These are phyloP conservation scores for Pleurotus platypus DNA, from an alignment of 768 basidiomycete genomes.

Conservation along the genomic window DNA sequence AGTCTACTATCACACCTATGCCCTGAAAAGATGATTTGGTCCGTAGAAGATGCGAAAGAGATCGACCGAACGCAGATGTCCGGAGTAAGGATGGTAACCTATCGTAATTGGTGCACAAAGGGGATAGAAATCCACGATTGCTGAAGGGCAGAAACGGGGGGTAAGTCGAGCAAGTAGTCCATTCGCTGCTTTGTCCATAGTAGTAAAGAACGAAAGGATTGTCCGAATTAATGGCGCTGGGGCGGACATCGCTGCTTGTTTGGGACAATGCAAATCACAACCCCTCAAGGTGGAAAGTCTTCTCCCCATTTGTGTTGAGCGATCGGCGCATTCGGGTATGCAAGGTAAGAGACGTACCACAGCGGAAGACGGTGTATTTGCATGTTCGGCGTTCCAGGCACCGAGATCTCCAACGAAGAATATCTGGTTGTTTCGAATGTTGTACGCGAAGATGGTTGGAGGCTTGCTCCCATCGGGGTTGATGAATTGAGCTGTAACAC, in stretches of 20 bases:
- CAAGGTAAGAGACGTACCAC: neutral
- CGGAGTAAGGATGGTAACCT: no score
- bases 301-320: neutral
- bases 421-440: slow-evolving; percentile 33
- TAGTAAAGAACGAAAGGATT: neutral
- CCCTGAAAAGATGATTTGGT: no score
- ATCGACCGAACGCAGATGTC: no score
- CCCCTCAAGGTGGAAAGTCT: slow-evolving; percentile 1
- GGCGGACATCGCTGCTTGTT: neutral
- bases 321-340: neutral
- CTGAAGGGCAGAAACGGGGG: no score
- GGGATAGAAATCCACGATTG: no score
- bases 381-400: slow-evolving; percentile 31
- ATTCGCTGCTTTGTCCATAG: neutral
- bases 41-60: no score
- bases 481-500: slow-evolving; percentile 37
- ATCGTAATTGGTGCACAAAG: no score
- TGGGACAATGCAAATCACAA: neutral
- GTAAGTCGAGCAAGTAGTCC: neutral
- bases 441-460: slow-evolving; percentile 35
- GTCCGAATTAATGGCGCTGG: neutral
- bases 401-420: slow-evolving; percentile 41
- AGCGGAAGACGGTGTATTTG: slow-evolving; percentile 4
- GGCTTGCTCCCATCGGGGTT: slow-evolving; percentile 40
- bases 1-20: no score